phyloP scores from a whole-genome alignment of 495 filamentous ascomycete genomes.

The Sordaria brevicollis region DNA sequence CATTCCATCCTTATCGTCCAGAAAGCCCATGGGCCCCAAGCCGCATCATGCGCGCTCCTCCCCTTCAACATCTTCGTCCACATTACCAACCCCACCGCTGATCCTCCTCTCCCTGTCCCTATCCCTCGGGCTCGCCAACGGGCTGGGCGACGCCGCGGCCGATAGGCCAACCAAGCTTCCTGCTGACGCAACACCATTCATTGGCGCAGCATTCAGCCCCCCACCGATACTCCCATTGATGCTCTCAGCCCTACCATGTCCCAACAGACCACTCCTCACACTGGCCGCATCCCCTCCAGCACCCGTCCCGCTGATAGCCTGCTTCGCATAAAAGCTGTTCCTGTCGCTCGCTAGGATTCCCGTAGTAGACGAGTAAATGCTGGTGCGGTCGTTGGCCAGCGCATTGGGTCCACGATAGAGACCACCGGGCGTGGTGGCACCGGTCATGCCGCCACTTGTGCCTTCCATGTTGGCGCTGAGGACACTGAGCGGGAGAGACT shows the following conservation, averaged over 20 bases:
- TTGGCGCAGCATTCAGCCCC: not conserved
- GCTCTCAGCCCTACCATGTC: conserved; percentile 74
- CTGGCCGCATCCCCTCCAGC: conserved; percentile 64
- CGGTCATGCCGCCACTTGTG: conserved; percentile 8
- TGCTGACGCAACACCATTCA: not conserved
- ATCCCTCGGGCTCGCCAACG: conserved; percentile 48
- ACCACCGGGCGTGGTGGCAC: conserved; percentile 39
- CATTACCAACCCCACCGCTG: conserved; percentile 11
- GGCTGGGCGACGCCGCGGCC: conserved; percentile 37
- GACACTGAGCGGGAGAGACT: conserved; percentile 80
- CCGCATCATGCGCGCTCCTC: not conserved
- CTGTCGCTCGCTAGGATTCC: conserved; percentile 64
- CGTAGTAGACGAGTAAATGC: conserved; percentile 67
- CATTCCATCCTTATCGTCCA: not conserved
- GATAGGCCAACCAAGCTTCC: not conserved
- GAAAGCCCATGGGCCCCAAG: not conserved
- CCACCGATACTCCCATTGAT: conserved; percentile 66
- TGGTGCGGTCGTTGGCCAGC: conserved; percentile 66
- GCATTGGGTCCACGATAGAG: conserved; percentile 52
- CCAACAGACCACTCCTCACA: conserved; percentile 63
- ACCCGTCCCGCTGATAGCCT: conserved; percentile 46
- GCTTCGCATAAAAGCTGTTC: conserved; percentile 73
- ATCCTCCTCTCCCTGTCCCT: conserved; percentile 14
- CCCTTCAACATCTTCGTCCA: conserved; percentile 6
- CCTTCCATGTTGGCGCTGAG: conserved; percentile 65